Percentiles rank a stretch among this genome's conserved stretches.
Conservation (phyloP, 768 basidiomycete genomes). For the Mrakia blollopis region DNA sequence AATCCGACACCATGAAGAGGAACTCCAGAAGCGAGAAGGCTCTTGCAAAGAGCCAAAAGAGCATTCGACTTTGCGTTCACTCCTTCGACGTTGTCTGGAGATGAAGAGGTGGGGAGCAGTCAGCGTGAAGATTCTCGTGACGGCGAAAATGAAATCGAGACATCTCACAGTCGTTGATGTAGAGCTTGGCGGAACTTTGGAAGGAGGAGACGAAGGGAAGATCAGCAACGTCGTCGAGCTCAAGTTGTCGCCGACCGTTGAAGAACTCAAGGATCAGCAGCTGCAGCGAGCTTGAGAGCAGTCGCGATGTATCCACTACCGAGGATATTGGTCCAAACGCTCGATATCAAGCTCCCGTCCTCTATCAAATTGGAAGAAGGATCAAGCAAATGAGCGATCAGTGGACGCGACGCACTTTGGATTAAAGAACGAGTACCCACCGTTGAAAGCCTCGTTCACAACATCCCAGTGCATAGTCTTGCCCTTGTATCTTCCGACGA, state of each 20-base stretch:
- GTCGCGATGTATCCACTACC: not conserved
- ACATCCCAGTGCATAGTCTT: constrained; percentile 50
- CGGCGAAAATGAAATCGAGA: not conserved
- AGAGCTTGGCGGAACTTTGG: not conserved
- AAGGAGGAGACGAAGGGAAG: not conserved
- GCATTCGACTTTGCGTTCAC: not conserved
- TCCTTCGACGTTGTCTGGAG: not conserved
- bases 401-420: not conserved
- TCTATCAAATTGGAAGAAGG: not conserved
- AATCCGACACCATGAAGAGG: not conserved
- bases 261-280: not conserved
- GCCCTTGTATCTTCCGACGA: constrained; percentile 56
- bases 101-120: too few species aligned
- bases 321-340: not conserved
- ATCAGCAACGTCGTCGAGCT: not conserved
- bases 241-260: too few species aligned
- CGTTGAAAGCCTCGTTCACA: constrained; percentile 59
- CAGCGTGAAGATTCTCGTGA: too few species aligned
- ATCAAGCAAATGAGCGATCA: not conserved
- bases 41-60: not conserved
- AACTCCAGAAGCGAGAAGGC: not conserved
- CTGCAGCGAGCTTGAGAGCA: not conserved
- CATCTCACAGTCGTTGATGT: not conserved
- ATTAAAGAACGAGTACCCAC: constrained; percentile 46
- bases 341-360: not conserved